A percentile compares a stretch with the other conserved stretches of the same genome.
These are phyloP conservation scores for Tarenaya hassleriana DNA, from an alignment of 345 rosid genomes.

Conservation along the genomic window DNA sequence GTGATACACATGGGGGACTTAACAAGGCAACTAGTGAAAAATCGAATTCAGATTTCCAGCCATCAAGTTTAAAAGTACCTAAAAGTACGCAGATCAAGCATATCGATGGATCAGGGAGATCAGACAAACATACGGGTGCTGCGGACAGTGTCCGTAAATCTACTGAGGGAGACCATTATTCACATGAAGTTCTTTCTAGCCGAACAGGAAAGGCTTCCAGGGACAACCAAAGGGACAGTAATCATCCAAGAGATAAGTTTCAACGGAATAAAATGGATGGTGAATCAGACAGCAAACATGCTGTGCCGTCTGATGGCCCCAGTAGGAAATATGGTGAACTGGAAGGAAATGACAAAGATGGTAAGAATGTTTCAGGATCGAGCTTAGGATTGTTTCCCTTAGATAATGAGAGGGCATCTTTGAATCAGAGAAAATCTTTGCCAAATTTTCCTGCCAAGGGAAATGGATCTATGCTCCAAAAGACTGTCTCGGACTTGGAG, in stretches of 20 bases:
- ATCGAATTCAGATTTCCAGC: slow-evolving; percentile 39
- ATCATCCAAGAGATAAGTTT: slow-evolving; percentile 36
- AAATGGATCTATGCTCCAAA: slow-evolving; percentile 52
- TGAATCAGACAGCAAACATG: slow-evolving; percentile 45
- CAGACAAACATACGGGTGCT: slow-evolving; percentile 39
- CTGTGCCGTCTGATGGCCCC: slow-evolving; percentile 38
- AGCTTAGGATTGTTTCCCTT: slow-evolving; percentile 41
- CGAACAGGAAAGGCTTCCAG: slow-evolving; percentile 43
- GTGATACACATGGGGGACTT: slow-evolving; percentile 34
- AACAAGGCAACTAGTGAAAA: slow-evolving; percentile 41
- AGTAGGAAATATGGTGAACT: slow-evolving; percentile 42
- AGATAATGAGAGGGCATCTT: slow-evolving; percentile 32
- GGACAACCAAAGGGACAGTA: slow-evolving; percentile 51
- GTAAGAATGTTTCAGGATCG: slow-evolving; percentile 37
- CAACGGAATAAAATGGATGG: slow-evolving; percentile 51
- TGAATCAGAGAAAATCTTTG: slow-evolving; percentile 24
- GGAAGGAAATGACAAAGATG: slow-evolving; percentile 47
- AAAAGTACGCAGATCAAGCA: slow-evolving; percentile 33
- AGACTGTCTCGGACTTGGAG: slow-evolving; percentile 82
- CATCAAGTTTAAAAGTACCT: slow-evolving; percentile 34
- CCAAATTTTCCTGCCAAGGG: slow-evolving; percentile 39
- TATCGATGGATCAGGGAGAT: slow-evolving; percentile 40
- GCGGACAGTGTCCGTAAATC: slow-evolving; percentile 41
- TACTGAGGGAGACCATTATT: slow-evolving; percentile 34
- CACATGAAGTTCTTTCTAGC: slow-evolving; percentile 35